Evolutionary conservation across 257 asterid species (phyloP).

Genomic region (Nicotiana knightiana): DNA sequence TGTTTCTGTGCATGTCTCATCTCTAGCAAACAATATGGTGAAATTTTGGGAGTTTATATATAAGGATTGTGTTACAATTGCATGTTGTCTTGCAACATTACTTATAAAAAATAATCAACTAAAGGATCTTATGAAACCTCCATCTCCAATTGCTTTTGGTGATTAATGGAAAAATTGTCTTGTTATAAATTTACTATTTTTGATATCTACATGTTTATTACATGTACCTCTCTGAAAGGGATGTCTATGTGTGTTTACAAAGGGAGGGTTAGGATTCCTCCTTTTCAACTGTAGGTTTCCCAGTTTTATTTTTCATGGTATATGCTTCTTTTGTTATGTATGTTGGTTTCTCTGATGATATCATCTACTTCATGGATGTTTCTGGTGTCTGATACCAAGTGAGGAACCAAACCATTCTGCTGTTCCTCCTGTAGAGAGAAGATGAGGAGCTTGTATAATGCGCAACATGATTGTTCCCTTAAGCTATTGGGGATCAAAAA

Average conservation of each 20-base stretch:
- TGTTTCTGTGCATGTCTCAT: background rate
- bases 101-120: background rate
- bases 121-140: background rate
- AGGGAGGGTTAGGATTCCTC: background rate
- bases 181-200: background rate
- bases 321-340: background rate
- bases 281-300: background rate
- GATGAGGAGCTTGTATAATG: background rate
- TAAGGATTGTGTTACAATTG: background rate
- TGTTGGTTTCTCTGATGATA: background rate
- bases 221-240: background rate
- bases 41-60: background rate
- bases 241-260: background rate
- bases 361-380: background rate
- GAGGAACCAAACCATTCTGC: background rate
- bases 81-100: background rate
- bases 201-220: background rate
- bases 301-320: background rate
- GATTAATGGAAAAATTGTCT: background rate
- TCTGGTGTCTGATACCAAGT: background rate
- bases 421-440: background rate
- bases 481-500: background rate
- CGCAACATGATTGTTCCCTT: background rate
- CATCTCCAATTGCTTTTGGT: constrained; percentile 1
- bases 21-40: background rate